These are phyloP conservation scores for Inonotus obliquus DNA, from an alignment of 1,284 basidiomycete species.

Conservation along the genomic window DNA sequence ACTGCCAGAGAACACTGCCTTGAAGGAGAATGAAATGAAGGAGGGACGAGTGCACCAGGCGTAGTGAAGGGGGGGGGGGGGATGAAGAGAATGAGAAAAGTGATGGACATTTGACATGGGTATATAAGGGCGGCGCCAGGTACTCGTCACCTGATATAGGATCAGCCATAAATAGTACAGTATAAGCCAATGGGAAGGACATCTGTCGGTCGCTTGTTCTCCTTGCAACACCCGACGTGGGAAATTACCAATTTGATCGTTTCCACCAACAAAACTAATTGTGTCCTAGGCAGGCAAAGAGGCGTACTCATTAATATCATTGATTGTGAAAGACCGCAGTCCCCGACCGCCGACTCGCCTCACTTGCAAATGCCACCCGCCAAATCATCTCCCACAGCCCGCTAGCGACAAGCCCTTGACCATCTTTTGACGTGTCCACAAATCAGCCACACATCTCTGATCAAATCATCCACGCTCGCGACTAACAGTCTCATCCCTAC, in stretches of 20 bases:
- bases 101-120: conserved; percentile 19
- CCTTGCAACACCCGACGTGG: neutral
- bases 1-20: conserved; percentile 19
- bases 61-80: conserved; percentile 2
- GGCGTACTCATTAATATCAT: neutral
- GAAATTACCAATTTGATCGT: neutral
- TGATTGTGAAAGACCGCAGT: neutral
- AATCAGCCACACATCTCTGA: neutral
- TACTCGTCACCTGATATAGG: neutral
- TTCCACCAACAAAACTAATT: neutral
- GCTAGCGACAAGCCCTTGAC: too few species aligned
- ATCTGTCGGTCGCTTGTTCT: neutral
- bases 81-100: conserved; percentile 23
- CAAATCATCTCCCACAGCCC: too few species aligned
- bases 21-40: conserved; percentile 21
- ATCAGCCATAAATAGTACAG: neutral
- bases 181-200: neutral
- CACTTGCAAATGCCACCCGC: neutral
- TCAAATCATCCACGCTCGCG: conserved; percentile 5
- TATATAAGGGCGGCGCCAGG: conserved; percentile 1
- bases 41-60: conserved; percentile 23
- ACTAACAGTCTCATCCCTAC: neutral
- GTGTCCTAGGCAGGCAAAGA: too few species aligned
- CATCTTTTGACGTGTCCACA: too few species aligned
- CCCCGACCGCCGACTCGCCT: neutral